A percentile compares a stretch with the other conserved stretches of the same genome.
phyloP scores from a whole-genome alignment of 331 rosid species.

The Spiraea crenata region DNA sequence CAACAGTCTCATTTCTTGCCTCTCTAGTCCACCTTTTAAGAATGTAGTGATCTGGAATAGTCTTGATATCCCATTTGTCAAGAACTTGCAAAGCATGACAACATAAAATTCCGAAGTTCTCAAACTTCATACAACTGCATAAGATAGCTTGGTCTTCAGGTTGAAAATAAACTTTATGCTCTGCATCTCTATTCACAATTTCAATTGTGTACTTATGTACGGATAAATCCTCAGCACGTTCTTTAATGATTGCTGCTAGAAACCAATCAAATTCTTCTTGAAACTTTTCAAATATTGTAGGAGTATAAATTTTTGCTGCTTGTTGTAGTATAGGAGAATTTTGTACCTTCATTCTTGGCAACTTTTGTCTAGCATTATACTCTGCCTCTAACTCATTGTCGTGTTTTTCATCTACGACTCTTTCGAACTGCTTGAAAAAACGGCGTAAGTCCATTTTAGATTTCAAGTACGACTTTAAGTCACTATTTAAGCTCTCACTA shows the following conservation, averaged over 20 bases:
- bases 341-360: not conserved
- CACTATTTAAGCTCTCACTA: conserved; percentile 13
- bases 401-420: not conserved
- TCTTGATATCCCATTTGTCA: not conserved
- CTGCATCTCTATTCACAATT: not conserved
- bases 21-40: conserved; percentile 6
- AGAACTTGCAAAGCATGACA: conserved; percentile 1
- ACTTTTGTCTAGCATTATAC: conserved; percentile 8
- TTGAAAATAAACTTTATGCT: conserved; percentile 4
- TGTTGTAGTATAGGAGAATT: not conserved
- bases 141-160: not conserved
- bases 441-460: not conserved
- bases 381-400: conserved; percentile 5
- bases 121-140: not conserved
- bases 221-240: not conserved
- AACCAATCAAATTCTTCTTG: conserved; percentile 23
- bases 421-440: conserved; percentile 9
- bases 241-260: not conserved
- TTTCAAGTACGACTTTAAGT: conserved; percentile 7
- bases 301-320: not conserved
- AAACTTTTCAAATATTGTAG: not conserved
- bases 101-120: not conserved
- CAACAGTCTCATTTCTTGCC: conserved; percentile 5
- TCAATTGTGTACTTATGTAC: not conserved
- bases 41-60: not conserved